Conservation (phyloP, 2,329 filamentous ascomycete genomes). For the Neospermospora avenae region DNA sequence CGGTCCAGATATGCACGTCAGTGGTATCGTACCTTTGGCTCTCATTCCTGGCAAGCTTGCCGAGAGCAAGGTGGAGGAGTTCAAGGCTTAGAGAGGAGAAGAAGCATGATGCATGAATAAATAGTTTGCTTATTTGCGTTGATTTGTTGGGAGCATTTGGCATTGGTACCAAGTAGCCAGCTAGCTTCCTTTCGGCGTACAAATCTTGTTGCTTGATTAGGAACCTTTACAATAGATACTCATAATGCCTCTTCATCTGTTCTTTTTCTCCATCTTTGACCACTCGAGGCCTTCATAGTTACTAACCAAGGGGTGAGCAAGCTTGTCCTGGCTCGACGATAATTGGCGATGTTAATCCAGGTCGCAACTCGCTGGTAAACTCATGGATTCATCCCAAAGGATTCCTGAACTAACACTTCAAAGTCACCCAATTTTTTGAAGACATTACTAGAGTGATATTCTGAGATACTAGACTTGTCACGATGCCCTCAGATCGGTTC, state of each 20-base stretch:
- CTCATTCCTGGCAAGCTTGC: slow-evolving; percentile 66
- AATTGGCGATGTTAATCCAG: neutral
- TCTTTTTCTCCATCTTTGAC: no score
- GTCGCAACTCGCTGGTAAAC: no score
- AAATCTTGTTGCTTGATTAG: slow-evolving; percentile 20
- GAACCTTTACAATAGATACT: slow-evolving; percentile 33
- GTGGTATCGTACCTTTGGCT: slow-evolving; percentile 91
- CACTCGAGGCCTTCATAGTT: neutral
- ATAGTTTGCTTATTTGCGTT: slow-evolving; percentile 15
- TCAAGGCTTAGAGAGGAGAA: slow-evolving; percentile 35
- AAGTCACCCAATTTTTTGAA: no score
- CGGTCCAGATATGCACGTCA: slow-evolving; percentile 82
- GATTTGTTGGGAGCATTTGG: slow-evolving; percentile 15
- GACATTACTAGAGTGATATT: no score
- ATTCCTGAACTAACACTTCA: no score
- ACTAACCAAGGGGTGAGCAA: neutral
- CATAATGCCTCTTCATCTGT: slow-evolving; percentile 24
- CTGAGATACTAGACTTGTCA: no score
- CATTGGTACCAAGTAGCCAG: slow-evolving; percentile 21
- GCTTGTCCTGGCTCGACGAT: neutral
- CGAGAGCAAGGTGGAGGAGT: slow-evolving; percentile 59
- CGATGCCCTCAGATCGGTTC: no score
- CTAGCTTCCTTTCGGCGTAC: slow-evolving; percentile 22
- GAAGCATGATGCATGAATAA: slow-evolving; percentile 15
- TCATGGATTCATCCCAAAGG: no score